These are phyloP conservation scores for Trifolium pratense DNA, from an alignment of 306 rosid species.

Conservation along the genomic window DNA sequence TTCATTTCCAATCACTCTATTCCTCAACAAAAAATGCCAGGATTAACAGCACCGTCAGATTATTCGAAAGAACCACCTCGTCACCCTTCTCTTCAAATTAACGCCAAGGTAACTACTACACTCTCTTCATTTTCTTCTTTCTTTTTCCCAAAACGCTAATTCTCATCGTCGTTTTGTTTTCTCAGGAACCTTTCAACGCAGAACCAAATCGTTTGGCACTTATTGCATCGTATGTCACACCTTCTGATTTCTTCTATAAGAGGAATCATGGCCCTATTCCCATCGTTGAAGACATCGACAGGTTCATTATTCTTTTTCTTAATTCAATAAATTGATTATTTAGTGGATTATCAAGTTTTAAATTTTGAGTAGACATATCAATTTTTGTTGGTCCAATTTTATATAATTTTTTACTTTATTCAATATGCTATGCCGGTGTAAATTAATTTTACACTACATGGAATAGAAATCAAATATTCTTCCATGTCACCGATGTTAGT, in stretches of 20 bases:
- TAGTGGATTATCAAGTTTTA: no score
- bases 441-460: no score
- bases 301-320: conserved; percentile 42
- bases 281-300: conserved; percentile 65
- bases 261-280: conserved; percentile 95
- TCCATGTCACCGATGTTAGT: no score
- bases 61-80: conserved; percentile 6
- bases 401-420: no score
- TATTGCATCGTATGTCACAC: conserved; percentile 70
- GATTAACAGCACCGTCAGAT: conserved; percentile 28
- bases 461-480: no score
- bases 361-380: no score
- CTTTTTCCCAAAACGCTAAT: conserved; percentile 7
- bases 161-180: conserved; percentile 17
- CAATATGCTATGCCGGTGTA: no score
- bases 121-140: not conserved
- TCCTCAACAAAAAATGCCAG: not conserved
- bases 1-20: not conserved
- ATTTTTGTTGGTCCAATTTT: no score
- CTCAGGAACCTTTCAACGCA: conserved; percentile 86
- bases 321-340: no score
- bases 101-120: not conserved
- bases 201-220: conserved; percentile 81
- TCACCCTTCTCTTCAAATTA: conserved; percentile 26
- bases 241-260: conserved; percentile 85